Conservation (phyloP, 805 yeast species). For the Wickerhamomyces strasburgensis region DNA sequence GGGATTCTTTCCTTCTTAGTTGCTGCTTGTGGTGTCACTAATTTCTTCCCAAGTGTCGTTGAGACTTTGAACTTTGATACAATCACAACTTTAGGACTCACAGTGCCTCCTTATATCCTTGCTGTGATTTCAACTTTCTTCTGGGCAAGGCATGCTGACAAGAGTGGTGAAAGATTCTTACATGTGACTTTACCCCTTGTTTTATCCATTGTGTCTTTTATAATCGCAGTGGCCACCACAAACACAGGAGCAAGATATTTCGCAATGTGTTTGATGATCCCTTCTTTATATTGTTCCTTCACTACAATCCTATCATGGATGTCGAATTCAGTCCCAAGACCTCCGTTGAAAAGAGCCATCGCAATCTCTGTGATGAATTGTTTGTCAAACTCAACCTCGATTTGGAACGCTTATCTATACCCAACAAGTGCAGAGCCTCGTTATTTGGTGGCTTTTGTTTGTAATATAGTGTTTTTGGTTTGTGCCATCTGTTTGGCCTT, state of each 20-base stretch:
- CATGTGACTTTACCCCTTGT: constrained; percentile 42
- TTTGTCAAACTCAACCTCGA: constrained; percentile 50
- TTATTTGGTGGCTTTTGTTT: constrained; percentile 41
- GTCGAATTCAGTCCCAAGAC: constrained; percentile 51
- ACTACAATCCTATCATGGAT: constrained; percentile 51
- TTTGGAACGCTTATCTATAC: constrained; percentile 51
- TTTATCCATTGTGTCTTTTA: constrained; percentile 40
- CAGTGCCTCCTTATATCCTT: constrained; percentile 54
- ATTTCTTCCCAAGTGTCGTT: constrained; percentile 59
- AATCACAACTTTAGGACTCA: constrained; percentile 47
- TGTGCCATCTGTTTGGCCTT: constrained; percentile 37
- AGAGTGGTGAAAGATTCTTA: constrained; percentile 48
- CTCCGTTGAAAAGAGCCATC: constrained; percentile 55
- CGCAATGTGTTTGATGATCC: constrained; percentile 57
- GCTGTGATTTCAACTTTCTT: constrained; percentile 46
- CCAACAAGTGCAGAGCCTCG: constrained; percentile 41
- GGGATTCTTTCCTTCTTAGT: constrained; percentile 40
- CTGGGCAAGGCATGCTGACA: constrained; percentile 54
- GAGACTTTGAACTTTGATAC: constrained; percentile 46
- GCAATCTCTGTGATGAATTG: constrained; percentile 55
- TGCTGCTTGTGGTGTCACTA: constrained; percentile 57
- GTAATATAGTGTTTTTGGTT: constrained; percentile 43
- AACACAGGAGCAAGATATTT: constrained; percentile 55
- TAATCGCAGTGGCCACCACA: constrained; percentile 44
- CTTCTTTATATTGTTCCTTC: constrained; percentile 49